Conservation (phyloP, 129 eudicot species). For the Artemisia argyi region DNA sequence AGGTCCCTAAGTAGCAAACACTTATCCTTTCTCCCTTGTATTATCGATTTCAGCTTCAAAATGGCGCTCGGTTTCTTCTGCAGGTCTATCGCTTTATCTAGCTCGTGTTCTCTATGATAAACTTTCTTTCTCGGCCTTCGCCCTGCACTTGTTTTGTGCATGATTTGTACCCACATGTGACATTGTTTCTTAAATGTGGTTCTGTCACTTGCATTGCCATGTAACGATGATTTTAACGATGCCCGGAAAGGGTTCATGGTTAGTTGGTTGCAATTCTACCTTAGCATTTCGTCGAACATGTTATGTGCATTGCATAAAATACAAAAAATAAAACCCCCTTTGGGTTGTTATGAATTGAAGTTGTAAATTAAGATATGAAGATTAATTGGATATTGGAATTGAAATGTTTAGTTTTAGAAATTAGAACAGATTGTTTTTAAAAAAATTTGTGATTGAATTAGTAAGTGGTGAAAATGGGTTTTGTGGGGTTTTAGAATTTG, state of each 20-base stretch:
- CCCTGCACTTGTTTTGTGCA: conserved; percentile 75
- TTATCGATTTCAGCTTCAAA: conserved; percentile 59
- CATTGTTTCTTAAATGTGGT: conserved; percentile 27
- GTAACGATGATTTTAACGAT: conserved; percentile 19
- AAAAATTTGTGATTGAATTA: no score
- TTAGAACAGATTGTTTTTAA: no score
- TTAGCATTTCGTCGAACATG: no score
- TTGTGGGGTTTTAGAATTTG: no score
- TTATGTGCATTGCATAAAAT: no score
- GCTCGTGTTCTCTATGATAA: conserved; percentile 72
- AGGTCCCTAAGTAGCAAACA: conserved; percentile 82
- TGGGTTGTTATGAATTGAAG: no score
- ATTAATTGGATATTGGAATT: no score
- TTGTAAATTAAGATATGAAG: no score
- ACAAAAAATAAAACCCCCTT: no score
- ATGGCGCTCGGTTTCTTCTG: conserved; percentile 71
- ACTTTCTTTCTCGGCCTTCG: conserved; percentile 74
- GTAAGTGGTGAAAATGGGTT: no score
- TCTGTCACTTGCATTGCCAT: neutral
- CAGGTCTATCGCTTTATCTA: conserved; percentile 80
- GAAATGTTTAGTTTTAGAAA: no score
- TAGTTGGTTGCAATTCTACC: no score
- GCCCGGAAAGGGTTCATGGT: neutral
- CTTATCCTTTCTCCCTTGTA: conserved; percentile 58
- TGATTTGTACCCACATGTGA: conserved; percentile 51